Percentiles rank a stretch among this genome's conserved stretches.
Conservation (phyloP, 768 basidiomycete genomes). For the Mycena sanguinolenta region DNA sequence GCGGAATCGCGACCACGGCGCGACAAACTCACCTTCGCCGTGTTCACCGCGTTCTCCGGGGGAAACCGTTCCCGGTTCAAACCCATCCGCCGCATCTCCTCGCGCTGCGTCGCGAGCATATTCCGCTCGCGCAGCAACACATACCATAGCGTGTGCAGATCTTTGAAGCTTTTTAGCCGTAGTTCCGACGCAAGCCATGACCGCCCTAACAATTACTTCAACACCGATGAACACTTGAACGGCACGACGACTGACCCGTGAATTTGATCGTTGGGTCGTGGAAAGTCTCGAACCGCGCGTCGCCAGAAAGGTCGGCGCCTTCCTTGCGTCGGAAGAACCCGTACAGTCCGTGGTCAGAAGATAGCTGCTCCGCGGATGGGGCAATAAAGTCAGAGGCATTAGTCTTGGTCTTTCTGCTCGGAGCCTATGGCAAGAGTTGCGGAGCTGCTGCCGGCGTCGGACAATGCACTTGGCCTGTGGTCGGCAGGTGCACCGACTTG, state of each 20-base stretch:
- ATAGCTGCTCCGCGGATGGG: slow-evolving; percentile 19
- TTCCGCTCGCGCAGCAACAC: slow-evolving; percentile 90
- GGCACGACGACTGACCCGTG: slow-evolving; percentile 8
- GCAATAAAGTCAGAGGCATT: slow-evolving; percentile 20
- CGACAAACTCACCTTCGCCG: slow-evolving; percentile 58
- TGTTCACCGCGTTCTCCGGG: slow-evolving; percentile 41
- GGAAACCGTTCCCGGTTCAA: slow-evolving; percentile 38
- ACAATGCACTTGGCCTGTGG: background rate
- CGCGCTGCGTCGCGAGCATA: slow-evolving; percentile 87
- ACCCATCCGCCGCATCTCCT: slow-evolving; percentile 79
- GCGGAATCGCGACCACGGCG: background rate
- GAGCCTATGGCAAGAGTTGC: slow-evolving; percentile 15
- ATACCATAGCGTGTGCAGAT: slow-evolving; percentile 97
- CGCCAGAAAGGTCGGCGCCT: slow-evolving; percentile 57
- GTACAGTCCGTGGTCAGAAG: slow-evolving; percentile 80
- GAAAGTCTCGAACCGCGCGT: slow-evolving; percentile 64
- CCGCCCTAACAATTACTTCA: slow-evolving; percentile 68
- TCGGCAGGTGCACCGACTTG: slow-evolving; percentile 12
- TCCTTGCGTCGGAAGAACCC: slow-evolving; percentile 79
- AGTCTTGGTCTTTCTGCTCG: background rate
- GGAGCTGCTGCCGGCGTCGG: slow-evolving; percentile 8
- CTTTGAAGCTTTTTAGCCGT: slow-evolving; percentile 90
- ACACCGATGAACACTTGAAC: slow-evolving; percentile 45
- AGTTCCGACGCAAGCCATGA: slow-evolving; percentile 91
- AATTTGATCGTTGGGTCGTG: slow-evolving; percentile 18